Conservation (phyloP, 768 basidiomycete species). For the Phaffia australis region DNA sequence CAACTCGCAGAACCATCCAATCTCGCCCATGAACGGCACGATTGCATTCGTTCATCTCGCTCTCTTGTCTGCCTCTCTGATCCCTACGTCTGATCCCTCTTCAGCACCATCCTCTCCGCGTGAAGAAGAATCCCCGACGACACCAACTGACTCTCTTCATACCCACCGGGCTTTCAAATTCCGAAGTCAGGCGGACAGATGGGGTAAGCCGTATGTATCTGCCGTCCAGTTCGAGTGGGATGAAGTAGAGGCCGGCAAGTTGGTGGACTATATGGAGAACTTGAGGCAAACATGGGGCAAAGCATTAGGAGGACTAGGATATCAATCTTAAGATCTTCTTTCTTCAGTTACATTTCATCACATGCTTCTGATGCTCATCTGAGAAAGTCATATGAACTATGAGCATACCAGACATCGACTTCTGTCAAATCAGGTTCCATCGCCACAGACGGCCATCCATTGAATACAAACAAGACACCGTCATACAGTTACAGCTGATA, state of each 20-base stretch:
- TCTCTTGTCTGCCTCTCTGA: conserved; percentile 48
- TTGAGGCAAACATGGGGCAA: conserved; percentile 21
- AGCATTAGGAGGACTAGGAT: conserved; percentile 9
- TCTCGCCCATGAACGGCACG: conserved; percentile 54
- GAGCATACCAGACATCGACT: too few species aligned
- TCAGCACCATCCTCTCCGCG: background rate
- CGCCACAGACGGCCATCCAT: too few species aligned
- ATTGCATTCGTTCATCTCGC: conserved; percentile 56
- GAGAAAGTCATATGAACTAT: too few species aligned
- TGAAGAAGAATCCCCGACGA: background rate
- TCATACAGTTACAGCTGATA: too few species aligned
- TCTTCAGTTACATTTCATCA: background rate
- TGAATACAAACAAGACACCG: too few species aligned
- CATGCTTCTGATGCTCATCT: too few species aligned
- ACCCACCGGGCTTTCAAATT: conserved; percentile 20
- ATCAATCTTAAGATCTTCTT: too few species aligned
- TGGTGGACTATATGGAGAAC: conserved; percentile 26
- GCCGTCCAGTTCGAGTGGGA: conserved; percentile 30
- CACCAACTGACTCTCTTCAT: background rate
- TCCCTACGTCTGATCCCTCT: conserved; percentile 35
- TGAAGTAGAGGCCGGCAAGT: conserved; percentile 33
- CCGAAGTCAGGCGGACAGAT: conserved; percentile 21
- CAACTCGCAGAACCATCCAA: conserved; percentile 53
- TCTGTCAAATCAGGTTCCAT: too few species aligned
- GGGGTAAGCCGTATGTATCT: conserved; percentile 18